phyloP scores from a whole-genome alignment of 1,284 basidiomycete genomes.

The Rhodotorula sp. region DNA sequence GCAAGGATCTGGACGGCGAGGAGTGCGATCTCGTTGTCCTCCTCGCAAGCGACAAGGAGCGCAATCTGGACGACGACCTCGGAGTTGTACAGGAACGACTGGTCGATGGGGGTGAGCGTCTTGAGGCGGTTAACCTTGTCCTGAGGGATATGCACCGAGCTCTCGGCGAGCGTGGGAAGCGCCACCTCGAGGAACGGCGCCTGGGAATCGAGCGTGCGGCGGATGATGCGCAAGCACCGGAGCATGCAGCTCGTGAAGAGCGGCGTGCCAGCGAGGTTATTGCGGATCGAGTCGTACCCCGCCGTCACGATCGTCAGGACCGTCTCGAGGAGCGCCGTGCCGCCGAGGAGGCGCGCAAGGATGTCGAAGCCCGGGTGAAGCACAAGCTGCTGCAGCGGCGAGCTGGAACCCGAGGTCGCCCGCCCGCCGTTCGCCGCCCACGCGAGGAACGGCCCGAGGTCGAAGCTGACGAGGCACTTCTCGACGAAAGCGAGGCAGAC shows the following conservation, averaged over 20 bases:
- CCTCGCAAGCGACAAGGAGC: constrained; percentile 72
- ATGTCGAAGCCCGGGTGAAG: constrained; percentile 87
- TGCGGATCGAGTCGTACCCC: constrained; percentile 74
- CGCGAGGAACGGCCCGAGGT: constrained; percentile 59
- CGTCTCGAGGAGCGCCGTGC: constrained; percentile 67
- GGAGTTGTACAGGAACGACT: constrained; percentile 70
- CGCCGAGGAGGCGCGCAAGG: constrained; percentile 74
- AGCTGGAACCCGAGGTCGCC: neutral
- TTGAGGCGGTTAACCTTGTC: constrained; percentile 42
- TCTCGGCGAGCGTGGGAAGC: constrained; percentile 71
- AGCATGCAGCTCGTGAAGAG: constrained; percentile 74
- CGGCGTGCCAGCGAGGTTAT: constrained; percentile 59
- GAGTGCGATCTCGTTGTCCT: constrained; percentile 71
- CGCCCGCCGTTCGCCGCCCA: constrained; percentile 41
- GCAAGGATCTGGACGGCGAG: constrained; percentile 78
- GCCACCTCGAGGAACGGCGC: constrained; percentile 87
- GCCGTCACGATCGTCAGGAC: constrained; percentile 76
- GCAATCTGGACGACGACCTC: constrained; percentile 81
- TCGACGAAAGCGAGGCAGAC: constrained; percentile 83
- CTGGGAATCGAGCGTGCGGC: constrained; percentile 80
- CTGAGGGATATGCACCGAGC: constrained; percentile 22
- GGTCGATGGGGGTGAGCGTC: constrained; percentile 67
- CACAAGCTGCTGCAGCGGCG: constrained; percentile 51
- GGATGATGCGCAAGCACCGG: constrained; percentile 77
- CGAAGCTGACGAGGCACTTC: constrained; percentile 75